phyloP scores from a whole-genome alignment of 2,329 filamentous ascomycete genomes.

The Ceratocystis harringtonii region DNA sequence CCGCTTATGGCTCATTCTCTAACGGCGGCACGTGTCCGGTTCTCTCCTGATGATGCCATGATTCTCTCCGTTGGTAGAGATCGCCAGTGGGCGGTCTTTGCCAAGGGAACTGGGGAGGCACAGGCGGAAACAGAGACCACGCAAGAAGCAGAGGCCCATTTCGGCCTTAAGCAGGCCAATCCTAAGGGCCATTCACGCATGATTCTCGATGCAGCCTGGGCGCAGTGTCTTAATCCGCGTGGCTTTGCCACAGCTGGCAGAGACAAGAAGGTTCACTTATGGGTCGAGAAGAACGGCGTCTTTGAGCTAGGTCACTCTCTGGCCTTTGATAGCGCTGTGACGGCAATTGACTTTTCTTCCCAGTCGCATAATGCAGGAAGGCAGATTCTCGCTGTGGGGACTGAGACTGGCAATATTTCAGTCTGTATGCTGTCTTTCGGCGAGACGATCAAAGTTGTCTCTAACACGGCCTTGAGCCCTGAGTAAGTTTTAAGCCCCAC shows the following conservation, averaged over 20 bases:
- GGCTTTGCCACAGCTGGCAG: conserved; percentile 77
- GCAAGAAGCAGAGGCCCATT: conserved; percentile 27
- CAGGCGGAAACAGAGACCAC: neutral
- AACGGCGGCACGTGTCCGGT: conserved; percentile 69
- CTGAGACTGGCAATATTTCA: conserved; percentile 35
- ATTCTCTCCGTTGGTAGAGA: conserved; percentile 84
- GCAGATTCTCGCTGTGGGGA: conserved; percentile 40
- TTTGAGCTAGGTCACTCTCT: conserved; percentile 25
- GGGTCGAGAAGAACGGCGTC: conserved; percentile 32
- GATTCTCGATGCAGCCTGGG: conserved; percentile 83
- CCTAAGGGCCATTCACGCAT: conserved; percentile 81
- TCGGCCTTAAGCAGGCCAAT: conserved; percentile 47
- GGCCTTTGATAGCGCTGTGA: conserved; percentile 45
- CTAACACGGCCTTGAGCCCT: conserved; percentile 5
- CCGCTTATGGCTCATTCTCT: conserved; percentile 72
- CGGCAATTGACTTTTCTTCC: conserved; percentile 49
- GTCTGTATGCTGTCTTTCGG: conserved; percentile 10
- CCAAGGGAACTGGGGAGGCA: conserved; percentile 27
- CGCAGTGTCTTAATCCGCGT: conserved; percentile 33
- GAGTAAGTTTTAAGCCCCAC: conserved; percentile 8
- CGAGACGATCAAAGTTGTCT: conserved; percentile 5
- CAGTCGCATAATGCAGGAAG: conserved; percentile 23
- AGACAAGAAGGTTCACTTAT: conserved; percentile 71
- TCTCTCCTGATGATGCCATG: conserved; percentile 57
- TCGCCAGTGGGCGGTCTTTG: conserved; percentile 77